Evolutionary conservation across 2,329 filamentous ascomycete genomes (phyloP).

Genomic region (Aspergillus fijiensis): DNA sequence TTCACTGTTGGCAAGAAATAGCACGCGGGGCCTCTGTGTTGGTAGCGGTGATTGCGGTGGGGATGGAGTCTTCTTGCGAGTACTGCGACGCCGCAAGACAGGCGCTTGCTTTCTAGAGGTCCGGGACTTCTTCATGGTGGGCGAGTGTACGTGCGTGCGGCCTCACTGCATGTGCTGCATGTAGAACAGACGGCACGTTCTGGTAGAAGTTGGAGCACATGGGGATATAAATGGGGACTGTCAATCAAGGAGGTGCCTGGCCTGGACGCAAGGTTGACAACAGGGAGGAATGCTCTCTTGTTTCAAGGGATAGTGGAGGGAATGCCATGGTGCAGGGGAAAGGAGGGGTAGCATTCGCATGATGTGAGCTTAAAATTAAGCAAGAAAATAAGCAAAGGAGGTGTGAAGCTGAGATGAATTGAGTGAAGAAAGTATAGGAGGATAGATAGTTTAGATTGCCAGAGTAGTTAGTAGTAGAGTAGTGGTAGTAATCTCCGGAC

Average conservation of each 20-base stretch:
- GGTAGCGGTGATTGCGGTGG: background rate
- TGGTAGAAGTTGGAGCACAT: background rate
- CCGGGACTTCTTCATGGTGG: background rate
- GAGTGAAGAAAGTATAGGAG: too few relatives aligned
- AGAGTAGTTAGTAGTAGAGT: too few relatives aligned
- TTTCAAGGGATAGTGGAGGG: background rate
- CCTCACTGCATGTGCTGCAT: background rate
- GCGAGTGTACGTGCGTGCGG: background rate
- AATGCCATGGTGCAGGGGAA: background rate
- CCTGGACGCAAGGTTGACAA: background rate
- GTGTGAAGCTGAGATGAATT: background rate
- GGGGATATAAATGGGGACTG: background rate
- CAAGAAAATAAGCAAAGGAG: background rate
- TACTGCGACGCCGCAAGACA: background rate
- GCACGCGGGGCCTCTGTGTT: background rate
- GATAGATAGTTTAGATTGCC: too few relatives aligned
- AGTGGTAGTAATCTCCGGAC: background rate
- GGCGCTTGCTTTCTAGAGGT: background rate
- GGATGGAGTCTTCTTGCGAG: background rate
- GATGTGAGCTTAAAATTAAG: too few relatives aligned
- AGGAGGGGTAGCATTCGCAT: background rate
- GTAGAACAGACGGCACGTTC: background rate
- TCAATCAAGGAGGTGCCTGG: background rate
- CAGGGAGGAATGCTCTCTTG: background rate
- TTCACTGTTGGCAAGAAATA: slow-evolving; percentile 2